Base-by-base conservation (phyloP, 441 rosid genomes). In the Codiaeum variegatum region DNA sequence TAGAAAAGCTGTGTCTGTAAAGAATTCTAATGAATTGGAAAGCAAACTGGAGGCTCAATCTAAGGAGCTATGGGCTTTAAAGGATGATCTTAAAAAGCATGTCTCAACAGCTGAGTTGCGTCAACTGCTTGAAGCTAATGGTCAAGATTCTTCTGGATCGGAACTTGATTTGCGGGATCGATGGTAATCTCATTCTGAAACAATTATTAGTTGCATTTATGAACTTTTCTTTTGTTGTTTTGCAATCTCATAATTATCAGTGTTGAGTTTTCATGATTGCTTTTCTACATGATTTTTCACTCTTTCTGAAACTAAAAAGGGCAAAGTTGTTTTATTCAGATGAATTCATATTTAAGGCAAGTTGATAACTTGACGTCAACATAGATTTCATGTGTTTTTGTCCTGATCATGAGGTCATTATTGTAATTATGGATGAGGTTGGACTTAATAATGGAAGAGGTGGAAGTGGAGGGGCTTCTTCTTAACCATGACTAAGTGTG, bases 151-250 rank as follows among this genome's bases (percentile, higher is more conserved):
- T 65, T 74, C 88, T 76, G 97, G 98, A 82, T 81, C 97, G 63
- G 98, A 95, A 81, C 89, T 91, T 80, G 94, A 87, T 83, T 81
- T 95, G 79, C 89, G 93, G 8, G 98, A 93, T 69, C 81, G 79
- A 36, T 95, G 99, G 99, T 95, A 88, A 79, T 75, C 55, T 63
- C 60, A 34, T 74, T 58, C 3, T 7, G 51, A 70, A 61, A 61
- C 67, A 34, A 71, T 55, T 24, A 16, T 26, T 26, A 9, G 9
- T 15, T 40, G 24, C 11, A 36, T 40, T 19, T 55, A n/a, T 23
- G 65, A 23, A 49, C 10, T 2, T 46, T 11, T 69, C 18, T 58
- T 67, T 42, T 19, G 19, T 61, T 26, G 19, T 38, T 66, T 10
- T 62, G 12, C 19, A 31, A 46, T 49, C 63, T 12, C 21, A 61